Evolutionary conservation across 768 basidiomycete genomes (phyloP), one percentile per base, ranked within the genome.

Genomic region (Fistulinella prunicolor): DNA sequence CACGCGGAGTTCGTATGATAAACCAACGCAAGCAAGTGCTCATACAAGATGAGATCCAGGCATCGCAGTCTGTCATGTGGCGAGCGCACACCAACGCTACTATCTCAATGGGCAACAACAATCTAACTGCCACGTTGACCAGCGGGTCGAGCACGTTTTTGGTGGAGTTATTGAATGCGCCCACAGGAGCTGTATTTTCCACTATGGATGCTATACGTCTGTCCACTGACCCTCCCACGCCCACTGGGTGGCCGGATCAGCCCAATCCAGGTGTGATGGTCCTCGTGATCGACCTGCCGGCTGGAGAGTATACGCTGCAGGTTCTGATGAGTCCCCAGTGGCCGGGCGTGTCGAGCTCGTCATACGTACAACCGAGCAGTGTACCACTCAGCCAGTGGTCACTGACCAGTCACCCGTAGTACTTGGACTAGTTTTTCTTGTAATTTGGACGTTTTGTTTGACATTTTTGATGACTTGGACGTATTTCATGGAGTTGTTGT

Each of bases 41-140:
- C 14, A 64, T 99, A 38, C 95, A 95, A 66, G 95, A 97, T 69
- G 96, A 99, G 62, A 84, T 97, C 61, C 76, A 68, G 16, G 71
- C 83, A 3, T 67, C 75, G 28, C 72, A 66, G 6, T 57, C 74
- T 19, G 65, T 96, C 38, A 79, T 85, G 72, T 96, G 95, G 95
- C 83, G 92, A 39, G 89, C 90, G 77, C 94, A 98, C 69, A 97
- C 95, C 47, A 98, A 98, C 69, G 94, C 95, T 10, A 91, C 92
- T 4, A 56, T 82, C 20, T 65, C 75, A n/a, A 66, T 91, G 30
- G 58, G 64, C 47, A 60, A 69, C 44, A 69, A 65, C 44, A 83
- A 85, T 26, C 79, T 77, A 4, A 79, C 83, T 1, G 95, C 93
- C 1, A 90, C 85, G 4, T 72, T 99, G 52, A 71, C 69, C 7